These are phyloP conservation scores for Zymoseptoria pseudotritici DNA, from an alignment of 2,329 filamentous ascomycete species.

Conservation along the genomic window DNA sequence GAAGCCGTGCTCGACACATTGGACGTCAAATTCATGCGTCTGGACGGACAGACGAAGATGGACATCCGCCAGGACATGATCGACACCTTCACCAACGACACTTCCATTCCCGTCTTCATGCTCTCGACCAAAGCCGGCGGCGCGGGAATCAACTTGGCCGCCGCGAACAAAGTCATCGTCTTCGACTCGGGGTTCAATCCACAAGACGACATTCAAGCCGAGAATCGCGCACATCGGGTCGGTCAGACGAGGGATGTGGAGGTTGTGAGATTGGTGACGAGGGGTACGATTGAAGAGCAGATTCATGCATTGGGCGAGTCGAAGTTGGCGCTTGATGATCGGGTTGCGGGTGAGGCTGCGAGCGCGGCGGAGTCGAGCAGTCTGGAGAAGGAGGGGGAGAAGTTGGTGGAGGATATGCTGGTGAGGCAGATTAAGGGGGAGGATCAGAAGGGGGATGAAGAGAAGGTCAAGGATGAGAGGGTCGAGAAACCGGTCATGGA, in stretches of 20 bases:
- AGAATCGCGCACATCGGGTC: conserved; percentile 91
- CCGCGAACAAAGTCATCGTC: conserved; percentile 94
- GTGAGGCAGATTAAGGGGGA: conserved; percentile 32
- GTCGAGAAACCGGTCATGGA: conserved; percentile 6
- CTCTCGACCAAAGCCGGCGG: conserved; percentile 90
- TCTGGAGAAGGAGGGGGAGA: conserved; percentile 34
- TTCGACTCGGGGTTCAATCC: conserved; percentile 98
- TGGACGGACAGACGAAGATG: conserved; percentile 79
- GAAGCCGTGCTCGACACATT: conserved; percentile 70
- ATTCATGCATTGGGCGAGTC: conserved; percentile 86
- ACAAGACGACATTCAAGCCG: conserved; percentile 95
- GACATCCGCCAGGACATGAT: conserved; percentile 79
- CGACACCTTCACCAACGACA: conserved; percentile 72
- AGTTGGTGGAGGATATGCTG: conserved; percentile 35
- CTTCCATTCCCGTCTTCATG: conserved; percentile 78
- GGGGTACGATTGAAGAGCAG: conserved; percentile 81
- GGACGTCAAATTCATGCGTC: conserved; percentile 68
- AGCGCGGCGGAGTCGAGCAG: conserved; percentile 32
- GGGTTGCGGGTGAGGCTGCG: conserved; percentile 55
- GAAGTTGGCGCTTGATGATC: conserved; percentile 81
- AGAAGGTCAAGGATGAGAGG: not conserved
- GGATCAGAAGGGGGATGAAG: conserved; percentile 7
- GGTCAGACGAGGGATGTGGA: conserved; percentile 88
- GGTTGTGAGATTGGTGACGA: conserved; percentile 75
- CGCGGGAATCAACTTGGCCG: conserved; percentile 93